These are phyloP conservation scores for Corynascus novoguineensis DNA, from an alignment of 495 filamentous ascomycete species.

Conservation along the genomic window DNA sequence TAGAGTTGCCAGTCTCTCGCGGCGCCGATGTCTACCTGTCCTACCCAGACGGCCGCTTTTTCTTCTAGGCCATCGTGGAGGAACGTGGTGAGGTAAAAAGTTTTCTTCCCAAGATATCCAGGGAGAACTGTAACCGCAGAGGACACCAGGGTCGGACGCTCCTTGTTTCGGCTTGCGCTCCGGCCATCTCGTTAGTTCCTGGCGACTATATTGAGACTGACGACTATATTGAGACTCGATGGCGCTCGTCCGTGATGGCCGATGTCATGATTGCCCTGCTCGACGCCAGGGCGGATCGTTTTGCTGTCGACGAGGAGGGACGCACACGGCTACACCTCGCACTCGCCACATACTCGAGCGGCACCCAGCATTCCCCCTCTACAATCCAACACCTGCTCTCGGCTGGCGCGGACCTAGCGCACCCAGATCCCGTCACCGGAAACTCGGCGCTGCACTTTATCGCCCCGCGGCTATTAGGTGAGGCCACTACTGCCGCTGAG, in stretches of 20 bases:
- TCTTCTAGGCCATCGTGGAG: constrained; percentile 9
- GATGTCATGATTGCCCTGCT: background rate
- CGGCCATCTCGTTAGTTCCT: background rate
- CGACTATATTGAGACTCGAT: too few species aligned
- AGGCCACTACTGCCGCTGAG: background rate
- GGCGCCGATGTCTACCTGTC: constrained; percentile 2
- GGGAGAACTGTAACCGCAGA: constrained; percentile 1
- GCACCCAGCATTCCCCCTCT: background rate
- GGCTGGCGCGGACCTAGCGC: background rate
- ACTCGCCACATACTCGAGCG: background rate
- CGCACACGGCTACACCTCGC: constrained; percentile 1
- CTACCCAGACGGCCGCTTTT: constrained; percentile 5
- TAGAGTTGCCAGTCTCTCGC: constrained; percentile 8
- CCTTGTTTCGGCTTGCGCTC: constrained; percentile 2
- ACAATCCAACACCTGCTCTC: constrained; percentile 7
- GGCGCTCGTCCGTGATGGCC: background rate
- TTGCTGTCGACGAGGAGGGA: constrained; percentile 9
- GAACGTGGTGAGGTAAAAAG: constrained; percentile 1
- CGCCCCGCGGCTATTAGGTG: constrained; percentile 3
- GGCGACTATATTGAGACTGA: too few species aligned
- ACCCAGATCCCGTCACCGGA: constrained; percentile 2
- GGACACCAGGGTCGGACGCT: constrained; percentile 9
- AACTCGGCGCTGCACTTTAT: constrained; percentile 8
- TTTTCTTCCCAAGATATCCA: background rate
- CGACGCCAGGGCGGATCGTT: background rate